phyloP scores from a whole-genome alignment of 2,329 filamentous ascomycete genomes.

The Trichoderma citrinoviride region DNA sequence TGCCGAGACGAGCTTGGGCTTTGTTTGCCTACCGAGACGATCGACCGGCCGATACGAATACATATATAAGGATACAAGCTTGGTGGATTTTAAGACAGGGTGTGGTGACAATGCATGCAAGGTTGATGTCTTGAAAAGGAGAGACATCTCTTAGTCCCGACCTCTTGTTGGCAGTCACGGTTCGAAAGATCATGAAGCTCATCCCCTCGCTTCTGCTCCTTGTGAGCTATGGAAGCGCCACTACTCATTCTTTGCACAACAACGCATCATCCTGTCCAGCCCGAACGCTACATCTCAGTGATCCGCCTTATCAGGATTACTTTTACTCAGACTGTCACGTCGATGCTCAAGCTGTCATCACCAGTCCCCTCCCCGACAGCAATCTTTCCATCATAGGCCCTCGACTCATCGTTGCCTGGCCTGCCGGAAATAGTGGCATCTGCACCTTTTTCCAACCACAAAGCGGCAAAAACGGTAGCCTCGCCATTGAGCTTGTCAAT shows the following conservation, averaged over 20 bases:
- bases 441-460: constrained; percentile 55
- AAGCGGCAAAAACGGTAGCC: constrained; percentile 51
- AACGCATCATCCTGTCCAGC: background rate
- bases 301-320: constrained; percentile 62
- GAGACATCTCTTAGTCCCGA: background rate
- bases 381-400: constrained; percentile 55
- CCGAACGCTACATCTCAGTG: constrained; percentile 40
- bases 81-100: background rate
- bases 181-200: background rate
- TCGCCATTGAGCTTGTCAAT: constrained; percentile 53
- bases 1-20: background rate
- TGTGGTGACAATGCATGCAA: background rate
- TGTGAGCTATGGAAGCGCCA: background rate
- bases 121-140: background rate
- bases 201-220: background rate
- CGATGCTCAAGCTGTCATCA: constrained; percentile 59
- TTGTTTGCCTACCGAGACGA: background rate
- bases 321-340: constrained; percentile 64
- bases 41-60: background rate
- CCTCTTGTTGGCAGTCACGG: background rate
- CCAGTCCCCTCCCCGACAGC: constrained; percentile 52
- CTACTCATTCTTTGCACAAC: background rate
- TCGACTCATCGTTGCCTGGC: constrained; percentile 61
- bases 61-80: background rate
- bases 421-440: constrained; percentile 62